Percentiles rank a stretch among this genome's conserved stretches.
phyloP scores from a whole-genome alignment of 345 rosid species.

The Gossypium stocksii region DNA sequence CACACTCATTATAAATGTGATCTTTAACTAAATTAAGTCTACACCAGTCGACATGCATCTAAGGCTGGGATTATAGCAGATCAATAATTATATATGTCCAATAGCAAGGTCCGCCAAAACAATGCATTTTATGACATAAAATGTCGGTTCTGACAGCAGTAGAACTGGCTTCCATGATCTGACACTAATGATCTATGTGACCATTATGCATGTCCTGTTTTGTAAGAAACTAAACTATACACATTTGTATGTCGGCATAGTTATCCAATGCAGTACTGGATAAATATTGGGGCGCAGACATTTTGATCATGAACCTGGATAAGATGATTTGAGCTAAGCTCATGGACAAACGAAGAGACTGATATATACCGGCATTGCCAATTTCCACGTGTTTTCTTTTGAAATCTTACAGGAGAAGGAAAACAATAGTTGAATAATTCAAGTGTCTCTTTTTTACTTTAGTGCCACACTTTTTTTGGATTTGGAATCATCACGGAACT shows the following conservation, averaged over 20 bases:
- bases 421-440: too few relatives aligned
- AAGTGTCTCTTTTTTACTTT: neutral
- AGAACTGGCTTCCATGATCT: neutral
- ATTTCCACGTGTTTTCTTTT: neutral
- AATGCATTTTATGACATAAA: too few relatives aligned
- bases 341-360: neutral
- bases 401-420: neutral
- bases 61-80: too few relatives aligned
- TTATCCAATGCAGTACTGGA: neutral
- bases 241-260: neutral
- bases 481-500: neutral
- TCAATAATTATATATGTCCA: too few relatives aligned
- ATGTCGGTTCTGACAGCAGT: neutral
- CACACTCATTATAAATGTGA: too few relatives aligned
- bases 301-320: neutral
- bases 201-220: neutral
- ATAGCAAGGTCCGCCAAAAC: too few relatives aligned
- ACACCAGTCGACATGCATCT: too few relatives aligned
- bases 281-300: neutral
- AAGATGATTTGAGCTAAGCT: neutral
- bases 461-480: neutral
- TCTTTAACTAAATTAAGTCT: too few relatives aligned
- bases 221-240: neutral
- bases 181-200: neutral
- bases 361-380: neutral